Conservation (phyloP, 805 yeast genomes). For the Candida dajiaensis region DNA sequence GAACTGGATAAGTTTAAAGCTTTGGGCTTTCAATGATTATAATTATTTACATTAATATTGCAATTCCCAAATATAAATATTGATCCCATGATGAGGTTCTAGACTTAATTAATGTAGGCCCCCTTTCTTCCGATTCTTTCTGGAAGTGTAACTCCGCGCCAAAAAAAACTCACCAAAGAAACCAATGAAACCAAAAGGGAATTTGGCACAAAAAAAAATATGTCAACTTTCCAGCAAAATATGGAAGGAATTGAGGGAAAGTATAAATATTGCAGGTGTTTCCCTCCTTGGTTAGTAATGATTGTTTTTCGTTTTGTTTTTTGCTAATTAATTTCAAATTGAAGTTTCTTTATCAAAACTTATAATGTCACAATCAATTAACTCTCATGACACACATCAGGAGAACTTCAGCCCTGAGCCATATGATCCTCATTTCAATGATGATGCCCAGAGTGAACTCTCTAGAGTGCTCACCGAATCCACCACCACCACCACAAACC, state of each 20-base stretch:
- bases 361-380: slow-evolving; percentile 13
- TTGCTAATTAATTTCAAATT: too few species aligned
- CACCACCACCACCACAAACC: slow-evolving; percentile 11
- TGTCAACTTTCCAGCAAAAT: not conserved
- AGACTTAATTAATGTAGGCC: not conserved
- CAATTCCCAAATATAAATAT: too few species aligned
- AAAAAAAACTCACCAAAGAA: too few species aligned
- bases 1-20: slow-evolving; percentile 14
- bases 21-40: not conserved
- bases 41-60: too few species aligned
- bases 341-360: not conserved
- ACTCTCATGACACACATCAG: slow-evolving; percentile 10
- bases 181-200: not conserved
- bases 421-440: slow-evolving; percentile 33
- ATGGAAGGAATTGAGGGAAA: not conserved
- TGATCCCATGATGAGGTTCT: too few species aligned
- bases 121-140: not conserved
- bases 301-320: not conserved
- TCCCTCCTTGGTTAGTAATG: not conserved
- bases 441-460: slow-evolving; percentile 41
- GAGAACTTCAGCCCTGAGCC: slow-evolving; percentile 27
- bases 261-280: not conserved
- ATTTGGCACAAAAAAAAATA: not conserved
- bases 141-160: not conserved
- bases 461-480: slow-evolving; percentile 24